A percentile compares a stretch with the other conserved stretches of the same genome.
Evolutionary conservation across 768 basidiomycete species (phyloP).

Genomic region (Porphyrellus cyaneotinctus): DNA sequence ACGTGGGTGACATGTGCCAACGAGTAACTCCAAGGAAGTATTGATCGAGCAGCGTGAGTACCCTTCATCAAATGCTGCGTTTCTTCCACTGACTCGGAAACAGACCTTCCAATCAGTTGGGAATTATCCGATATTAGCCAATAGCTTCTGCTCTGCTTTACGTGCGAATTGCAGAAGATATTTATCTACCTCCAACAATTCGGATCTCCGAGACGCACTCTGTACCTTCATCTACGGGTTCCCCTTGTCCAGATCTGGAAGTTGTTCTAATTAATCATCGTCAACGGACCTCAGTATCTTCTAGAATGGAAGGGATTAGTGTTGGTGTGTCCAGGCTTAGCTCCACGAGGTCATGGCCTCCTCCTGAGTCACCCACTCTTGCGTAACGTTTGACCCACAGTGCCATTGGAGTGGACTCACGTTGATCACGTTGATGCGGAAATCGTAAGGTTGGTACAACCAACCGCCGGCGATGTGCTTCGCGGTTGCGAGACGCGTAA

Average conservation of each 20-base stretch:
- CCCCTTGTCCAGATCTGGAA: conserved; percentile 2
- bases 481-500: conserved; percentile 14
- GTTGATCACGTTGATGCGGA: conserved; percentile 1
- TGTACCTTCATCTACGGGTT: background rate
- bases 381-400: conserved; percentile 19
- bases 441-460: conserved; percentile 7
- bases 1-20: conserved; percentile 17
- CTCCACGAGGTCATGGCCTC: conserved; percentile 21
- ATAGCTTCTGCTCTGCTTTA: background rate
- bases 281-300: conserved; percentile 14
- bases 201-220: conserved; percentile 6
- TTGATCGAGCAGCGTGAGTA: background rate
- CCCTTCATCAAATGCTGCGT: background rate
- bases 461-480: conserved; percentile 6
- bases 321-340: conserved; percentile 4
- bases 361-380: conserved; percentile 11
- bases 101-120: background rate
- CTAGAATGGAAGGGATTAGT: conserved; percentile 19
- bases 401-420: conserved; percentile 2
- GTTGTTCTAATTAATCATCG: background rate
- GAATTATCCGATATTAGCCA: background rate
- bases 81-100: background rate
- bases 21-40: conserved; percentile 14
- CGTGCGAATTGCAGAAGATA: background rate
- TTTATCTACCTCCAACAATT: background rate